Base-by-base conservation (phyloP, 78 protist genomes). In the Dictyostelium intermedium region DNA sequence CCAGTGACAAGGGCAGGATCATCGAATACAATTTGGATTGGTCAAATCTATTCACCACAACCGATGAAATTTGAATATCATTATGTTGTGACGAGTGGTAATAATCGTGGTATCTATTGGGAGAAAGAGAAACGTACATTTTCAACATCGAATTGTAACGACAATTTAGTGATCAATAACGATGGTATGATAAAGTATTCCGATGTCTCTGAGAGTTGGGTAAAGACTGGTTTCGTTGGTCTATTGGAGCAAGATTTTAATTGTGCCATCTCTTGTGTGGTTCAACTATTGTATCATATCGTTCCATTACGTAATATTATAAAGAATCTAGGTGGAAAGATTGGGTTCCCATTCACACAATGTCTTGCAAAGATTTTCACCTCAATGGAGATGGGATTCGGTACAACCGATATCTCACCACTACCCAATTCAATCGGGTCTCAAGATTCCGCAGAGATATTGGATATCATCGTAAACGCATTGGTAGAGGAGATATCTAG, bases 291-390 rank as follows among this genome's bases (percentile, higher is more conserved):
- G 0, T 89, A 80, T 80, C 94, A 89, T 34, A 89, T 89, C 1
- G 20, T 41, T 16, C 82, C 85, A 35, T 47, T 89, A 34, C 69
- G 74, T 70, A 16, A 81, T 25, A 77, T 87, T 47, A 63, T 89
- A 30, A 79, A 79, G 20, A 78, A 89, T 16, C n/a, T 89, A 10
- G 83, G 94, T 66, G 94, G 87, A 35, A 78, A 37, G 73, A 89
- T 89, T 47, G 94, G 94, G 30, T 89, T 89, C 56, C 94, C 94
- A 43, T 80, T 81, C 73, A 89, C 87, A 10, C 94, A 89, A 50
- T 78, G 85, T 43, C 23, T 89, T 14, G 94, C 84, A 20, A 89
- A 63, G 45, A 89, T 89, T 69, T 89, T 89, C 25, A 89, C 94
- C 1, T 61, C 81, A 35, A 89, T 89, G 94, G 94, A 89, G 73